Evolutionary conservation across 148 eudicot species (phyloP).

Genomic region (Simmondsia chinensis): DNA sequence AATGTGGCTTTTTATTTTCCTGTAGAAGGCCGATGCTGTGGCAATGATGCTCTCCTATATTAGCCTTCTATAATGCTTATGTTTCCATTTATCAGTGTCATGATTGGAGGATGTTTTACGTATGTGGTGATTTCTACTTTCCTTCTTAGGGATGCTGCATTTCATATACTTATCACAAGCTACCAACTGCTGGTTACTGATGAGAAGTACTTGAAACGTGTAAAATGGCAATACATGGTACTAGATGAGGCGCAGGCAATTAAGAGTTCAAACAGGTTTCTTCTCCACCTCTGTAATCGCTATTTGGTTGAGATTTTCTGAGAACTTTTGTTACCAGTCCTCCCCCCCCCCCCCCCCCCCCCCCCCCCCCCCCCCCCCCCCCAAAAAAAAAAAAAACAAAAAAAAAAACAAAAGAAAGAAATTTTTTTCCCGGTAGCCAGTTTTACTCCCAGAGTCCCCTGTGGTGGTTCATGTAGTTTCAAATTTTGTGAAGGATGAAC

Average conservation of each 20-base stretch:
- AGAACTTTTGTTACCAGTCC: neutral
- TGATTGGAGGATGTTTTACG: too few species aligned
- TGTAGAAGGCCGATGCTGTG: too few species aligned
- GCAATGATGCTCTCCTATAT: too few species aligned
- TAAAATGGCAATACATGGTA: conserved; percentile 99
- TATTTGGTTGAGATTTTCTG: neutral
- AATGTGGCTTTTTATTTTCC: too few species aligned
- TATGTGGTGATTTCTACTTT: conserved; percentile 2
- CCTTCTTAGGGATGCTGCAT: conserved; percentile 71
- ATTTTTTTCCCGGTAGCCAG: too few species aligned
- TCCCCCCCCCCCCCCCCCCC: neutral
- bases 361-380: too few species aligned
- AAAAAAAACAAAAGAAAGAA: too few species aligned
- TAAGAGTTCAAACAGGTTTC: conserved; percentile 85
- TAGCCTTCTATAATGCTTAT: neutral
- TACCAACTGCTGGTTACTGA: conserved; percentile 90
- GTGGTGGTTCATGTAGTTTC: too few species aligned
- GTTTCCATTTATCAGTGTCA: too few species aligned
- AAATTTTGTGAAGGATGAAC: too few species aligned
- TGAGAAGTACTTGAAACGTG: conserved; percentile 90
- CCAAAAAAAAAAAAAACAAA: too few species aligned
- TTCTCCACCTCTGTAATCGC: conserved; percentile 9
- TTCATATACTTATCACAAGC: conserved; percentile 96
- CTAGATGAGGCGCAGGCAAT: conserved; percentile 99
- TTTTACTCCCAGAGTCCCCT: too few species aligned